Base-by-base conservation (phyloP, 164 flowering plant species). In the Vitis vinifera region DNA sequence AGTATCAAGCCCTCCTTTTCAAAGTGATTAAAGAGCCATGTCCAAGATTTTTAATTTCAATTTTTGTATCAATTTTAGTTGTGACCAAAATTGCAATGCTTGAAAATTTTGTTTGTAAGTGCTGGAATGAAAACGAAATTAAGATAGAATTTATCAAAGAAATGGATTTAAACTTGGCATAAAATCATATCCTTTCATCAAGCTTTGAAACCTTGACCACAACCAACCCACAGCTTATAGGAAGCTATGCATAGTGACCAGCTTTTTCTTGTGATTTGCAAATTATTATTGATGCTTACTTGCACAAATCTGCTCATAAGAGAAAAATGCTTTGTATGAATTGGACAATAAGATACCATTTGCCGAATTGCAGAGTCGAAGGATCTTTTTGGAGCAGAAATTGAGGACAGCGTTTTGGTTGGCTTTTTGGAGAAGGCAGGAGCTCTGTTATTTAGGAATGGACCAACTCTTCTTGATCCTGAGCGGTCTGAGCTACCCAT, bases 351-450 rank as follows among this genome's bases (percentile, higher is more conserved):
- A 72, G 6, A 70, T 92, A 95, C 99, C 98, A 84, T 80, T 84
- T 86, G 94, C 8, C 97, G 87, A 70, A 91, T 75, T 57, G 89
- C 88, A 74, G 89, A 81, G 67, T 95, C 97, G 68, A 89, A 88
- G 48, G 94, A 87, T 81, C 93, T 85, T 77, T 93, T 90, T 44
- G 98, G 97, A 77, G 94, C 97, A 74, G 92, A 89, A 74, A 83
- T 81, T n/a, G 92, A 66, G 10, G 89, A 74, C 4, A 84, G 27
- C 16, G 77, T 68, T 79, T 74, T 88, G 9, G 83, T 59, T 14
- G 87, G 78, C 75, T 82, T 95, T 81, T 84, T 92, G 63, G 91
- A 78, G 63, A 75, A 80, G 53, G 82, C 72, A 47, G 68, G 53
- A 37, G 81, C 74, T 82, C 77, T 90, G 76, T 68, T 86, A 76